phyloP scores from a whole-genome alignment of 495 filamentous ascomycete genomes.

The Lasiosphaeria hispida region DNA sequence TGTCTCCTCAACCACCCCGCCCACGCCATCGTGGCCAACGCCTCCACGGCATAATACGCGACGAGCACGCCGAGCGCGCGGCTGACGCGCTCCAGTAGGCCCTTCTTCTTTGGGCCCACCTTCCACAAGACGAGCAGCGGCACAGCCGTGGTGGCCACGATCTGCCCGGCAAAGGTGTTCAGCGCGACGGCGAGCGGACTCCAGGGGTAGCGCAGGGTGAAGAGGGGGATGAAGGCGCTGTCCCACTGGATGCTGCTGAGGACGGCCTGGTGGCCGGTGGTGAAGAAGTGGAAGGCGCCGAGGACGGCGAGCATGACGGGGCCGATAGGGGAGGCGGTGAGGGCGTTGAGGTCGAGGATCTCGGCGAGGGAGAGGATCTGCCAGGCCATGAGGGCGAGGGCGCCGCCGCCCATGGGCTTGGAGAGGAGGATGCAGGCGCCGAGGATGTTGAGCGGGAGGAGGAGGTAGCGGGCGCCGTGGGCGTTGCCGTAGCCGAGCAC shows the following conservation, averaged over 20 bases:
- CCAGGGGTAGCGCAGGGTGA: conserved; percentile 83
- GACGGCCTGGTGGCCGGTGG: conserved; percentile 92
- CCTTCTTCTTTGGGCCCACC: conserved; percentile 53
- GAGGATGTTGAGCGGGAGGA: conserved; percentile 75
- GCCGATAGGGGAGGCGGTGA: conserved; percentile 69
- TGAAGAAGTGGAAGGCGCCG: conserved; percentile 93
- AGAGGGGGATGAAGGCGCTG: conserved; percentile 86
- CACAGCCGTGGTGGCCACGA: conserved; percentile 72
- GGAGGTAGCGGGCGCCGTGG: conserved; percentile 85
- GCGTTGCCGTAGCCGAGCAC: conserved; percentile 90
- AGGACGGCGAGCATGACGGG: conserved; percentile 81
- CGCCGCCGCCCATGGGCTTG: conserved; percentile 90
- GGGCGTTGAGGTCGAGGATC: conserved; percentile 74
- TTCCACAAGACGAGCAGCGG: conserved; percentile 90
- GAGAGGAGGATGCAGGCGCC: conserved; percentile 75
- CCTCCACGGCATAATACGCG: conserved; percentile 76
- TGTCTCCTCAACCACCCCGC: conserved; percentile 83
- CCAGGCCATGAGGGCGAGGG: conserved; percentile 73
- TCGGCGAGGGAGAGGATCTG: conserved; percentile 87
- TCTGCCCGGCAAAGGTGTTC: conserved; percentile 88
- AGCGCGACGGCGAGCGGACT: conserved; percentile 74
- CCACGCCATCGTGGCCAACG: conserved; percentile 81
- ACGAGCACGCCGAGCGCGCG: conserved; percentile 70
- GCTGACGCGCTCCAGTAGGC: conserved; percentile 65
- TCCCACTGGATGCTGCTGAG: conserved; percentile 94